These are phyloP conservation scores for Hygrophoropsis aurantiaca DNA, from an alignment of 768 basidiomycete genomes.

Conservation along the genomic window DNA sequence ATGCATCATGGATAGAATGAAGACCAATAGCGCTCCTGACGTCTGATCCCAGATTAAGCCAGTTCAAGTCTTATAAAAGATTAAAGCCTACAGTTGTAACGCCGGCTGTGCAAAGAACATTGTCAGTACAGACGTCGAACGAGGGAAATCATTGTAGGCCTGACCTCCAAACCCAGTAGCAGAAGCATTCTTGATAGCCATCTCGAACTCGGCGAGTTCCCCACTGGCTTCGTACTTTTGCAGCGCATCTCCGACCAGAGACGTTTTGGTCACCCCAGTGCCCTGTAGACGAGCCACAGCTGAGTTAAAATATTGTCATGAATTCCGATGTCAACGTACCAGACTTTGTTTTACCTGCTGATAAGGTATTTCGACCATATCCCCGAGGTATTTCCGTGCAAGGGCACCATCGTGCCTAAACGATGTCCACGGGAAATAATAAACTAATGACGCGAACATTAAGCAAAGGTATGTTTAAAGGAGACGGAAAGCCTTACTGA, in stretches of 20 bases:
- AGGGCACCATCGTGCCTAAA: background rate
- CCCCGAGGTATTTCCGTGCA: background rate
- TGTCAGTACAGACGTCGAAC: background rate
- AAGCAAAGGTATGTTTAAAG: background rate
- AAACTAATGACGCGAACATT: background rate
- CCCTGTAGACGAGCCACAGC: background rate
- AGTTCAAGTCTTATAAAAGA: background rate
- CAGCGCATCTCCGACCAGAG: background rate
- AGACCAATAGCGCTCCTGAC: slow-evolving; percentile 10
- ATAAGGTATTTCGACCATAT: slow-evolving; percentile 20
- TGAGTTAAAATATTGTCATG: background rate
- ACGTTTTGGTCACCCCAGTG: background rate
- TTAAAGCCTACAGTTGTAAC: slow-evolving; percentile 18
- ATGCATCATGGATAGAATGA: slow-evolving; percentile 26
- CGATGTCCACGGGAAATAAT: slow-evolving; percentile 11
- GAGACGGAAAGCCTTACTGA: background rate
- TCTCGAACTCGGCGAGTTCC: background rate
- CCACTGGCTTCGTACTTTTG: background rate
- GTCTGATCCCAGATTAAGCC: slow-evolving; percentile 9
- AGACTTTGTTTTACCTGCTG: slow-evolving; percentile 21
- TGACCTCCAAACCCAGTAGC: slow-evolving; percentile 1
- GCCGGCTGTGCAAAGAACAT: slow-evolving; percentile 6
- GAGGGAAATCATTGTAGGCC: too few relatives aligned
- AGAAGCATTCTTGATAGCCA: background rate
- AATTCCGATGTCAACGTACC: slow-evolving; percentile 17